Percentiles rank a stretch among this genome's conserved stretches.
phyloP scores from a whole-genome alignment of 306 rosid genomes.

The Senna tora region DNA sequence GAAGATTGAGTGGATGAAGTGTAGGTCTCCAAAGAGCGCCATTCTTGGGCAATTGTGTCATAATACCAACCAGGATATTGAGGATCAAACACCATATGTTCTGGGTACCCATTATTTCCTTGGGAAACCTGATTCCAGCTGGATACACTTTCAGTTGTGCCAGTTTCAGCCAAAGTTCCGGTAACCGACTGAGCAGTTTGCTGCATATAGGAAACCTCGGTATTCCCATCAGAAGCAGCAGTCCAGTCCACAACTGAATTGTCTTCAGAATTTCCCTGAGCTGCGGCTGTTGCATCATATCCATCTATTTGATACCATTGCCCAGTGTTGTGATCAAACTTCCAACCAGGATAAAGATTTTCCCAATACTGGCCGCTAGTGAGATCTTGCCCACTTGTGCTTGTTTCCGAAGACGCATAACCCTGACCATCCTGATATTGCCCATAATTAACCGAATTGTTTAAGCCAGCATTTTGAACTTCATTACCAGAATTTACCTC shows the following conservation, averaged over 20 bases:
- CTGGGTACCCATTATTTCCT: slow-evolving; percentile 65
- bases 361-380: slow-evolving; percentile 70
- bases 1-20: slow-evolving; percentile 49
- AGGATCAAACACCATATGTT: slow-evolving; percentile 77
- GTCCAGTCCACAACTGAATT: slow-evolving; percentile 44
- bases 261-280: slow-evolving; percentile 41
- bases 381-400: slow-evolving; percentile 52
- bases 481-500: slow-evolving; percentile 43
- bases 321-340: slow-evolving; percentile 58
- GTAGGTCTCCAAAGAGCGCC: slow-evolving; percentile 69
- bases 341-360: slow-evolving; percentile 92
- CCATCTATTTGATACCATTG: slow-evolving; percentile 77
- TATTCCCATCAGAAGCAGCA: slow-evolving; percentile 45
- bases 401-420: slow-evolving; percentile 44
- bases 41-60: slow-evolving; percentile 69
- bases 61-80: slow-evolving; percentile 87
- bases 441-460: slow-evolving; percentile 39
- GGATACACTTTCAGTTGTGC: slow-evolving; percentile 46
- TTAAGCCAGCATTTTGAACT: slow-evolving; percentile 44
- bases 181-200: slow-evolving; percentile 55
- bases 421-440: slow-evolving; percentile 55
- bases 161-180: slow-evolving; percentile 57
- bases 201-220: slow-evolving; percentile 61
- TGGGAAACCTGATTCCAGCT: slow-evolving; percentile 60
- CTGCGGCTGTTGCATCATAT: slow-evolving; percentile 36